Evolutionary conservation across 148 eudicot genomes (phyloP).

Genomic region (Rhododendron molle): DNA sequence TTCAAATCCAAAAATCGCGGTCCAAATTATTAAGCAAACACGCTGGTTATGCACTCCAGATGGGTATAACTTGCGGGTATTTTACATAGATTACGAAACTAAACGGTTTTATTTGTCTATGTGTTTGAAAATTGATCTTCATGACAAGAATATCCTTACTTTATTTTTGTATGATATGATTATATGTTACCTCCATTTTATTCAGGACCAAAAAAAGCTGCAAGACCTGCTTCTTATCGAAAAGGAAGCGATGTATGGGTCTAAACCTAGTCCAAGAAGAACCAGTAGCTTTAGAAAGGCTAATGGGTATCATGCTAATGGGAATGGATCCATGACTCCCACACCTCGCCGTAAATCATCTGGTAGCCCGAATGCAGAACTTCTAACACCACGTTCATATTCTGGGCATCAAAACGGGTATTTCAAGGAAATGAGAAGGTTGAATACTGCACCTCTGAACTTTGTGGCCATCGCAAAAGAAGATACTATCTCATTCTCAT

Average conservation of each 20-base stretch:
- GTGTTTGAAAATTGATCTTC: not conserved
- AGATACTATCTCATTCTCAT: conserved; percentile 61
- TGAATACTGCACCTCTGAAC: conserved; percentile 56
- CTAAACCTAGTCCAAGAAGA: conserved; percentile 66
- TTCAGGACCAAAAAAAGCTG: conserved; percentile 69
- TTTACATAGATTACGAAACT: not conserved
- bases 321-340: conserved; percentile 58
- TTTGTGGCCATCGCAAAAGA: conserved; percentile 57
- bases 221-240: conserved; percentile 55
- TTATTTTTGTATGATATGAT: not conserved
- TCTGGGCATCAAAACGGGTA: conserved; percentile 54
- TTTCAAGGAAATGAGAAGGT: conserved; percentile 60
- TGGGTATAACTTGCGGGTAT: not conserved
- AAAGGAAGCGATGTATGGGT: conserved; percentile 59
- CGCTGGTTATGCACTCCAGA: not conserved
- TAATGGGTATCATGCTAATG: conserved; percentile 43
- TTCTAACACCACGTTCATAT: conserved; percentile 53
- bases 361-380: conserved; percentile 38
- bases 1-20: not conserved
- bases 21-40: not conserved
- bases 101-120: not conserved
- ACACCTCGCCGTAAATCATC: conserved; percentile 54
- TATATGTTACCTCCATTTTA: not conserved
- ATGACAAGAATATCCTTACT: not conserved
- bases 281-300: conserved; percentile 54